phyloP scores from a whole-genome alignment of 192 early-diverging fungal genomes.

The Coemansia sp. region DNA sequence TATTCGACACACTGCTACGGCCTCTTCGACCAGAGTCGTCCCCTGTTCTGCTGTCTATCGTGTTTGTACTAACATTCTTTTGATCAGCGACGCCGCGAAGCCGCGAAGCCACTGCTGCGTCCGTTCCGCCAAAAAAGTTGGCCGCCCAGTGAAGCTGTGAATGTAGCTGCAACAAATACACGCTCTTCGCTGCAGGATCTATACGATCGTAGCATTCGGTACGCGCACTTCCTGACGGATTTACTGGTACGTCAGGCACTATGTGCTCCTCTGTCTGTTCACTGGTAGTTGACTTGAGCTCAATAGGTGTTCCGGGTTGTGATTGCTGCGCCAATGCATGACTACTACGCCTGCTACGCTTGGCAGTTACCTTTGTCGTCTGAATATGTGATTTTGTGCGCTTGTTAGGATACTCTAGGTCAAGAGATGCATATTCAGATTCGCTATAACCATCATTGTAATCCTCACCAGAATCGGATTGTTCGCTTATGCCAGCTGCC shows the following conservation, averaged over 20 bases:
- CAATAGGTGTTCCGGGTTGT: constrained; percentile 28
- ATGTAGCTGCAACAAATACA: constrained; percentile 61
- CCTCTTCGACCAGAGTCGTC: constrained; percentile 9
- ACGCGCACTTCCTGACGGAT: constrained; percentile 76
- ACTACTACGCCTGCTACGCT: constrained; percentile 22
- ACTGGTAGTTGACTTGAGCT: neutral
- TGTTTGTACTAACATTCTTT: neutral
- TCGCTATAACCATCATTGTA: neutral
- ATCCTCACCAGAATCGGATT: neutral
- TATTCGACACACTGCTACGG: constrained; percentile 13
- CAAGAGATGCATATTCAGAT: neutral
- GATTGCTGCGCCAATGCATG: constrained; percentile 16
- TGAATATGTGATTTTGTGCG: constrained; percentile 6
- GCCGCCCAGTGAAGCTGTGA: constrained; percentile 54
- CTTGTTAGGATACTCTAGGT: neutral
- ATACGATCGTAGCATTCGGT: constrained; percentile 79
- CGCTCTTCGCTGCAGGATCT: constrained; percentile 63
- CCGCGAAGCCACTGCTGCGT: constrained; percentile 48
- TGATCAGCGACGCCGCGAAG: constrained; percentile 40
- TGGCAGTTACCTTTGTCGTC: neutral
- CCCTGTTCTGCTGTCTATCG: constrained; percentile 2
- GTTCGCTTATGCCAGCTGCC: neutral
- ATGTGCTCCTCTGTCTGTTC: neutral
- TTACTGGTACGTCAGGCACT: constrained; percentile 34
- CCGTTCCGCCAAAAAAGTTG: constrained; percentile 52